Evolutionary conservation across 1,284 basidiomycete genomes (phyloP).

Genomic region (Puccinia hordei): DNA sequence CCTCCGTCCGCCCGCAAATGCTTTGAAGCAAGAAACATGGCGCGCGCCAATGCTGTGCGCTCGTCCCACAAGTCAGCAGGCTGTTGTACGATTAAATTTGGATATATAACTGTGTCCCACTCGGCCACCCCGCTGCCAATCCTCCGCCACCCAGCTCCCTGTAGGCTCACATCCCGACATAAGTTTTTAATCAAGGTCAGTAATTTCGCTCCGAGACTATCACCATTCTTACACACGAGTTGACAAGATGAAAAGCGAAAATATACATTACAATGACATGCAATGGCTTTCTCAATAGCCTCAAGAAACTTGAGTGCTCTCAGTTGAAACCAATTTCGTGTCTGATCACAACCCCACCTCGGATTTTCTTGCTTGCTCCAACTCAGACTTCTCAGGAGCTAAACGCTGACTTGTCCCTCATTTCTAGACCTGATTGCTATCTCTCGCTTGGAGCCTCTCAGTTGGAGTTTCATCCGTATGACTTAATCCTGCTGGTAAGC

Average conservation of each 20-base stretch:
- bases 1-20: too few species aligned
- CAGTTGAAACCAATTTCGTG: background rate
- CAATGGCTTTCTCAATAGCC: conserved; percentile 40
- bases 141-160: too few species aligned
- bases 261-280: conserved; percentile 31
- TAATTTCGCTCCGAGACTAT: too few species aligned
- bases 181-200: too few species aligned
- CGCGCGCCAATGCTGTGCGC: background rate
- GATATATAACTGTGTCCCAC: background rate
- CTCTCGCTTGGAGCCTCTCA: background rate
- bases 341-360: background rate
- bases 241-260: conserved; percentile 17
- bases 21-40: too few species aligned
- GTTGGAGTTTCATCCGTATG: background rate
- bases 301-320: background rate
- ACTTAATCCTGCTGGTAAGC: background rate
- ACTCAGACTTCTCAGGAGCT: background rate
- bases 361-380: background rate
- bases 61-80: conserved; percentile 12
- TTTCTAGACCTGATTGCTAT: too few species aligned
- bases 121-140: background rate
- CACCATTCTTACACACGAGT: background rate
- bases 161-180: too few species aligned
- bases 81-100: background rate
- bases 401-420: background rate